Base-by-base conservation (phyloP, 2,329 filamentous ascomycete genomes). In the Penicillium vulpinum region DNA sequence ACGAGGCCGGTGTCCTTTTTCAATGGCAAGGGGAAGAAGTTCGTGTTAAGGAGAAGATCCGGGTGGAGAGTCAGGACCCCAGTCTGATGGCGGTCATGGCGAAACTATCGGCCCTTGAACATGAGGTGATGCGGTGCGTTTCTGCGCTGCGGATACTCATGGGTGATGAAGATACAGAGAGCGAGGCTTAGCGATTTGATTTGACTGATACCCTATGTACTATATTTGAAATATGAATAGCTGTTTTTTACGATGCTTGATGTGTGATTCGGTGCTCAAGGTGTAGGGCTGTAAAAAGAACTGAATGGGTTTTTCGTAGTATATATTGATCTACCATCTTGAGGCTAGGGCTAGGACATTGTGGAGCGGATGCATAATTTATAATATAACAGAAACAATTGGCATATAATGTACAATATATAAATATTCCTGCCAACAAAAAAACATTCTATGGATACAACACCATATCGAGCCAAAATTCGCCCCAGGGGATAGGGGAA, bases 31-130 rank as follows among this genome's bases (percentile, higher is more conserved):
- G 84, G 5, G 82, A 86, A 54, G 86, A 94, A 59, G 92, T 97
- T 3, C 88, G 86, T 62, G 93, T 97, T 44, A 86, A 88, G 64
- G 93, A 97, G 73, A 97, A 97, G 77, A 85, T 96, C 5, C 83
- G 89, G 39, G 88, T 97, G 2, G 92, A 96, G 74, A 93, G 86
- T 67, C 90, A 92, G 54, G 92, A 97, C 73, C 93, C 93, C 1
- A 92, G 87, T 65, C 72, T 97, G 62, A 87, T 97, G 72, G 88
- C 90, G 35, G 81, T 94, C 33, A 88, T 90, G 72, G 88, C 91
- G 5, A 97, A 97, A 76, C 78, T 97, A 64, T 85, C 83, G 29
- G 91, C 90, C 5, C 76, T 97, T 56, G 87, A 89, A 61, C 85
- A 92, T 66, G 88, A 87, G 59, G 81, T 96, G 21, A 80, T 81